Evolutionary conservation across 768 basidiomycete genomes (phyloP).

Genomic region (Glaciozyma martinii): DNA sequence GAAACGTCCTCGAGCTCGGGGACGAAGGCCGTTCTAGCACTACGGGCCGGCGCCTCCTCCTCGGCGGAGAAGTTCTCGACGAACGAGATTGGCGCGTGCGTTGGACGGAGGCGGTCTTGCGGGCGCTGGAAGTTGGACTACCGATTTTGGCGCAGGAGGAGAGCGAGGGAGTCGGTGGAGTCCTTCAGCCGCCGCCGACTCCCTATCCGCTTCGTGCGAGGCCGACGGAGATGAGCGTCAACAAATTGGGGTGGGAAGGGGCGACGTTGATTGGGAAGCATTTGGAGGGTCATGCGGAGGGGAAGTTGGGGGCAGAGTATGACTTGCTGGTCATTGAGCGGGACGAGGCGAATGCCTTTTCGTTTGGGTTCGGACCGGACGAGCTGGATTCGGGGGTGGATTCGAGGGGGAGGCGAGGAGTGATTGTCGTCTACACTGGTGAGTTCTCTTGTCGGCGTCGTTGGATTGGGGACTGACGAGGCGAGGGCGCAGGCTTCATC

Average conservation of each 20-base stretch:
- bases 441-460: not conserved
- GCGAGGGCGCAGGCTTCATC: constrained; percentile 46
- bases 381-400: not conserved
- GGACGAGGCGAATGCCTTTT: constrained; percentile 83
- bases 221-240: constrained; percentile 49
- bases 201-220: constrained; percentile 30
- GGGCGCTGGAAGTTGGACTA: constrained; percentile 64
- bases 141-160: constrained; percentile 51
- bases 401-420: constrained; percentile 45
- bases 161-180: not conserved
- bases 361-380: constrained; percentile 87
- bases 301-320: constrained; percentile 67
- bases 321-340: constrained; percentile 81
- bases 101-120: constrained; percentile 76
- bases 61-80: constrained; percentile 51
- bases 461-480: not conserved
- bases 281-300: constrained; percentile 42
- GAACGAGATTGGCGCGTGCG: constrained; percentile 75
- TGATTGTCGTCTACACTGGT: constrained; percentile 88
- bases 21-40: constrained; percentile 26
- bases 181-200: constrained; percentile 44
- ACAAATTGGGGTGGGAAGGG: constrained; percentile 55
- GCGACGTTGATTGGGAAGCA: constrained; percentile 34
- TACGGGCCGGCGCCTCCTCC: constrained; percentile 20
- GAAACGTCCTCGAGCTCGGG: constrained; percentile 19